Conservation (phyloP, 2,329 filamentous ascomycete species). For the Claviceps sp. region DNA sequence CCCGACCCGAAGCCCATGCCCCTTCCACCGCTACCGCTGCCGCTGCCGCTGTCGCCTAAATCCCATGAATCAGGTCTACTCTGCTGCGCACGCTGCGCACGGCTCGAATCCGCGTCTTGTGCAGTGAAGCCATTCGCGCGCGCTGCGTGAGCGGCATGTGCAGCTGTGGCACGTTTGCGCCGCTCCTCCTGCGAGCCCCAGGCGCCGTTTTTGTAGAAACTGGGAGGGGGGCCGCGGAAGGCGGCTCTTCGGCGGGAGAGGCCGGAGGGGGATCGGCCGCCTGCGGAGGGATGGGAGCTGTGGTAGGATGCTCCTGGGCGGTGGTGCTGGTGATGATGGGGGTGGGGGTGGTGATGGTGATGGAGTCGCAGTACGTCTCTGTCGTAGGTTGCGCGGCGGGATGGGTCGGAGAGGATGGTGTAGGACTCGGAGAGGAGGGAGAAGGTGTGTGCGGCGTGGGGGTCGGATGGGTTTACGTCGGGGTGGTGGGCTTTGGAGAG, state of each 20-base stretch:
- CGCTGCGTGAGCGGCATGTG: neutral
- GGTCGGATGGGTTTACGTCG: slow-evolving; percentile 72
- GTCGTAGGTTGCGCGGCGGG: slow-evolving; percentile 73
- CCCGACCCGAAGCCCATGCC: slow-evolving; percentile 50
- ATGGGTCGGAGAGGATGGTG: slow-evolving; percentile 55
- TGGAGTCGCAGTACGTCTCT: slow-evolving; percentile 42
- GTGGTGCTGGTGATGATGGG: slow-evolving; percentile 16
- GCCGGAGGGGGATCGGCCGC: slow-evolving; percentile 67
- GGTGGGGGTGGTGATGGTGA: slow-evolving; percentile 18
- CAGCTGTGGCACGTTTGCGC: slow-evolving; percentile 38
- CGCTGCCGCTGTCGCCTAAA: too few relatives aligned
- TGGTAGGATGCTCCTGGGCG: slow-evolving; percentile 36
- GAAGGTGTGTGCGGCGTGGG: slow-evolving; percentile 60
- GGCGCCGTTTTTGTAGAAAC: slow-evolving; percentile 72
- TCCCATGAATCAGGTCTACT: too few relatives aligned
- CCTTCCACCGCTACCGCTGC: too few relatives aligned
- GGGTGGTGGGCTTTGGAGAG: slow-evolving; percentile 90
- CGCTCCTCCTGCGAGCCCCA: slow-evolving; percentile 57
- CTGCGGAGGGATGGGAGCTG: slow-evolving; percentile 44
- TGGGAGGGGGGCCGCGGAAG: slow-evolving; percentile 78
- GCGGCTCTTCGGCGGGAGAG: slow-evolving; percentile 61
- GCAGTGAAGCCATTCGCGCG: neutral
- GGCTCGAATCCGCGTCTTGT: neutral
- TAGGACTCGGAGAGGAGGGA: slow-evolving; percentile 78
- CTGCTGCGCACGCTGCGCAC: too few relatives aligned